Evolutionary conservation across 75 land plant genomes (phyloP).

Genomic region (Larix kaempferi): DNA sequence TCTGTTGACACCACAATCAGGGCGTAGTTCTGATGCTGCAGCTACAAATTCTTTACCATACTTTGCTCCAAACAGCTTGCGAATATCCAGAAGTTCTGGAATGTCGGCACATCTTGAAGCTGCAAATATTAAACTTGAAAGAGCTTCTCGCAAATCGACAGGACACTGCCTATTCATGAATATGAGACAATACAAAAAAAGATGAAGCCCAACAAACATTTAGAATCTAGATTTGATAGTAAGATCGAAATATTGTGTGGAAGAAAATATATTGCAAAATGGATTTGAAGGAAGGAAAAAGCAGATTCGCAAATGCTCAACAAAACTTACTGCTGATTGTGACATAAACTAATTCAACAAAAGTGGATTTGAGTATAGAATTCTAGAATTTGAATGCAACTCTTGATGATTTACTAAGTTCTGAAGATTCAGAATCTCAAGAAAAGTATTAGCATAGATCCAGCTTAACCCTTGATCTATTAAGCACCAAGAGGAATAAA

Average conservation of each 20-base stretch:
- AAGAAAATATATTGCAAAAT: neutral
- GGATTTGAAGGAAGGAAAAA: neutral
- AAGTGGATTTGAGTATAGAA: too few relatives aligned
- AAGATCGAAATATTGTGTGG: neutral
- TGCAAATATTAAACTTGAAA: constrained; percentile 85
- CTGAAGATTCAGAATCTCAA: too few relatives aligned
- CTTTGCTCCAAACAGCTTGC: constrained; percentile 67
- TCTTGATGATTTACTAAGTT: too few relatives aligned
- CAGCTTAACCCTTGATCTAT: too few relatives aligned
- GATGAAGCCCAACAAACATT: neutral
- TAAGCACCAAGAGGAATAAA: too few relatives aligned
- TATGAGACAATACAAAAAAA: neutral
- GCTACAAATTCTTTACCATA: constrained; percentile 94
- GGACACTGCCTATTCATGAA: constrained; percentile 78
- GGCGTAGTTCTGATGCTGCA: constrained; percentile 81
- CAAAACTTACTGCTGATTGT: neutral
- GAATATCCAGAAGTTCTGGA: constrained; percentile 67
- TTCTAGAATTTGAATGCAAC: too few relatives aligned
- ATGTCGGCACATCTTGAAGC: constrained; percentile 89
- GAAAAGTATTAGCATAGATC: too few relatives aligned
- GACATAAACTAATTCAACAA: too few relatives aligned
- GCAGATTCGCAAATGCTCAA: neutral
- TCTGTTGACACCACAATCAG: constrained; percentile 85
- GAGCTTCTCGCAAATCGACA: constrained; percentile 89
- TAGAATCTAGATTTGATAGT: neutral